Evolutionary conservation across 129 eudicot species (phyloP).

Genomic region (Flaveria sonorensis): DNA sequence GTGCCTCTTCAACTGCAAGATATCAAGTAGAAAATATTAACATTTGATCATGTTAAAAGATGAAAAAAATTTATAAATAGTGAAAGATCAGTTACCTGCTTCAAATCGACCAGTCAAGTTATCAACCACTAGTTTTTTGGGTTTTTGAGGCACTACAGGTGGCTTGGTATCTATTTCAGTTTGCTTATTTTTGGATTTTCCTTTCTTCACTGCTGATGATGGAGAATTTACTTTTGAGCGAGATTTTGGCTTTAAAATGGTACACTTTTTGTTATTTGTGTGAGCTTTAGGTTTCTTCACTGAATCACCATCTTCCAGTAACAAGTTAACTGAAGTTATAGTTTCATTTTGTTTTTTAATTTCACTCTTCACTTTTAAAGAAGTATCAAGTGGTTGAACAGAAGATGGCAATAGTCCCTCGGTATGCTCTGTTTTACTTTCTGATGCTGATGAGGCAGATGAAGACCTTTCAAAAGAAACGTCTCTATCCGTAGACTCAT

Average conservation of each 20-base stretch:
- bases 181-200: conserved; percentile 45
- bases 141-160: conserved; percentile 38
- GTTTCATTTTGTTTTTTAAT: conserved; percentile 25
- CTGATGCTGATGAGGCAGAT: conserved; percentile 20
- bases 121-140: conserved; percentile 49
- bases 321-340: not conserved
- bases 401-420: conserved; percentile 20
- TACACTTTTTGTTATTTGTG: conserved; percentile 28
- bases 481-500: conserved; percentile 26
- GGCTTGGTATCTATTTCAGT: conserved; percentile 42
- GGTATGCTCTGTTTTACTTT: conserved; percentile 32
- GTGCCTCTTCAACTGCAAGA: conserved; percentile 87
- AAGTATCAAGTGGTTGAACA: conserved; percentile 27
- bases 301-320: conserved; percentile 24
- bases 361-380: conserved; percentile 24
- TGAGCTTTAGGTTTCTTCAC: conserved; percentile 46
- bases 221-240: conserved; percentile 41
- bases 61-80: too few relatives aligned
- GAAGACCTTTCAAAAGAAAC: conserved; percentile 35
- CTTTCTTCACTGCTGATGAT: conserved; percentile 53
- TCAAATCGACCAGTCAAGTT: conserved; percentile 59
- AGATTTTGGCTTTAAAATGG: conserved; percentile 40
- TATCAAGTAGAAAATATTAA: conserved; percentile 18
- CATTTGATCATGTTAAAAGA: conserved; percentile 7
- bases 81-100: conserved; percentile 55